Base-by-base conservation (phyloP, 2,329 filamentous ascomycete genomes). In the Clonostachys rosea region DNA sequence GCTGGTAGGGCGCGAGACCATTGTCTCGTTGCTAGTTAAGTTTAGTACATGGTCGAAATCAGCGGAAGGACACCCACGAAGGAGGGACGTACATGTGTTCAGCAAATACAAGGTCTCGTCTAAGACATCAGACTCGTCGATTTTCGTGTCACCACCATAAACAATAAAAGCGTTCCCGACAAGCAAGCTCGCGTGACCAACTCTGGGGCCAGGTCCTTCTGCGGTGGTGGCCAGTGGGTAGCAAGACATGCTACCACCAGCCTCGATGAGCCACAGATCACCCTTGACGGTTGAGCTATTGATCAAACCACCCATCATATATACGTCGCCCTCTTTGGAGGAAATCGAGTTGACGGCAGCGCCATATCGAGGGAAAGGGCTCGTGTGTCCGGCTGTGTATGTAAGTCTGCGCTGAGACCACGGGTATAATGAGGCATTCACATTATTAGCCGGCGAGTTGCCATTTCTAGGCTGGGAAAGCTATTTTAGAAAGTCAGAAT, bases 151-250 rank as follows among this genome's bases (percentile, higher is more conserved):
- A 62, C 94, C 94, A 44, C 94, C 95, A 62, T 97, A 99, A 12
- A 99, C 94, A 56, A 99, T 99, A 65, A 97, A 99, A 1, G 94
- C 94, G 67, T 99, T 99, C 49, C 95, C 95, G 46, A 99, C 94
- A 14, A 99, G 77, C 59, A 99, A 74, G 73, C 91, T 95, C 17
- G 92, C 80, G 70, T 99, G 94, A 5, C 94, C 94, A 45, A 99
- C 94, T 71, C 94, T 83, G 2, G 95, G 94, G 5, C 94, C 91
- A 2, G 94, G 95, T 0, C 94, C 94, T 67, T 99, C 94, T 17
- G 91, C 88, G 1, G 91, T 94, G 1, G 94, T 96, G 11, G 87
- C 83, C 47, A 99, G 83, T 20, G 91, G 92, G 63, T 95, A 95
- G 67, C 94, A 97, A 18, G 89, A 82, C 75, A 97, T 83, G 63